phyloP scores from a whole-genome alignment of 805 yeast genomes.

The Saccharomycopsis sp. region DNA sequence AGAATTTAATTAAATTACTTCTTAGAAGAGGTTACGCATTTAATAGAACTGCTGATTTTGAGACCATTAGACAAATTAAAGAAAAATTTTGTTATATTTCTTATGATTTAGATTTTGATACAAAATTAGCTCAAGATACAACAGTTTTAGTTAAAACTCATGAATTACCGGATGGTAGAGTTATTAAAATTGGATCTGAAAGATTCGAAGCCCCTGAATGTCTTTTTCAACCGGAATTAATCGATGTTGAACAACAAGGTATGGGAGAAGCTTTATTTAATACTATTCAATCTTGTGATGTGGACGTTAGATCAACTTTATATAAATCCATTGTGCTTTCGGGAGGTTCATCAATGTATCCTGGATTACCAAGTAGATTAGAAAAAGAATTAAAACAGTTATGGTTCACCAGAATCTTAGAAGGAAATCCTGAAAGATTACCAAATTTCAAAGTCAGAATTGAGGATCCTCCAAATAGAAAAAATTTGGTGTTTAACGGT shows the following conservation, averaged over 20 bases:
- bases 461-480: conserved; percentile 98
- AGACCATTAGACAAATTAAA: conserved; percentile 95
- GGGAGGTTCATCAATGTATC: conserved; percentile 98
- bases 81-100: conserved; percentile 94
- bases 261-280: conserved; percentile 88
- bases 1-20: conserved; percentile 81
- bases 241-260: conserved; percentile 95
- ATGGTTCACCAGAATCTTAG: conserved; percentile 84
- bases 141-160: conserved; percentile 85
- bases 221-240: conserved; percentile 89
- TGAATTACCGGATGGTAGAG: conserved; percentile 95
- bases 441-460: conserved; percentile 91
- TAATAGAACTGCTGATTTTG: conserved; percentile 97
- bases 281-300: conserved; percentile 89
- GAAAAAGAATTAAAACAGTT: conserved; percentile 94
- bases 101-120: conserved; percentile 84
- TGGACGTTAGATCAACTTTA: conserved; percentile 81
- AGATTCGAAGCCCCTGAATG: conserved; percentile 97
- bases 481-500: conserved; percentile 97
- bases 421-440: conserved; percentile 77
- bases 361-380: conserved; percentile 90
- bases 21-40: conserved; percentile 96
- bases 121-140: conserved; percentile 84
- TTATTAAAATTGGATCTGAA: conserved; percentile 88
- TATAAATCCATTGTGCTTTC: conserved; percentile 89